These are phyloP conservation scores for Pythium aristosporum DNA, from an alignment of 352 stramenopile species.

Conservation along the genomic window DNA sequence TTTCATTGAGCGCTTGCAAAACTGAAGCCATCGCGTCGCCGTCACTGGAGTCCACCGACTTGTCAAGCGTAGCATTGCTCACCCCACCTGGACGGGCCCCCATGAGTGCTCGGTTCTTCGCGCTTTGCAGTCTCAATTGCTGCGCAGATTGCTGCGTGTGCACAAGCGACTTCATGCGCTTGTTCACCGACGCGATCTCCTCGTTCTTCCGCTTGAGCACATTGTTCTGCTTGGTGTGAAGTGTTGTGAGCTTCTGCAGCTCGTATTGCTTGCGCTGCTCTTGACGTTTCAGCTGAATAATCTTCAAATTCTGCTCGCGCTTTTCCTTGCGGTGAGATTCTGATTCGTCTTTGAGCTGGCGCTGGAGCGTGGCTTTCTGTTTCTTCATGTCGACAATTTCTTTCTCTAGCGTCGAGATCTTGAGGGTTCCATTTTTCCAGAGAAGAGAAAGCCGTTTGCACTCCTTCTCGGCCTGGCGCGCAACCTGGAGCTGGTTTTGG, in stretches of 20 bases:
- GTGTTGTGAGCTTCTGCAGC: constrained; percentile 42
- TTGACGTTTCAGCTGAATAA: constrained; percentile 53
- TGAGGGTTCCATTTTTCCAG: constrained; percentile 39
- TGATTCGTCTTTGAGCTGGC: constrained; percentile 36
- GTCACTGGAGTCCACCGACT: constrained; percentile 14
- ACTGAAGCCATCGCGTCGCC: constrained; percentile 29
- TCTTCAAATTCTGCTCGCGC: constrained; percentile 44
- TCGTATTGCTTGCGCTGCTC: constrained; percentile 60
- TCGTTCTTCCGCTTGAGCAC: constrained; percentile 66
- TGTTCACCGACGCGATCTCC: constrained; percentile 41
- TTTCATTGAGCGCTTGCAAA: constrained; percentile 36
- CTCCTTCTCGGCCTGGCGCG: constrained; percentile 36
- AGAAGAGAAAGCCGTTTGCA: constrained; percentile 37
- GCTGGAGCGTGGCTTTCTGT: constrained; percentile 42
- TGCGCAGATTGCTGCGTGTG: constrained; percentile 30
- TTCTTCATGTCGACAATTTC: constrained; percentile 54
- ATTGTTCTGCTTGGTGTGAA: constrained; percentile 44
- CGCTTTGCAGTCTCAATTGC: constrained; percentile 30
- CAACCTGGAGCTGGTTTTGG: constrained; percentile 36
- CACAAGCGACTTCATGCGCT: constrained; percentile 39
- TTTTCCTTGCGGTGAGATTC: constrained; percentile 45
- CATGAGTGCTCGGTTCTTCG: constrained; percentile 8
- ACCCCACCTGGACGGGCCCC: not conserved
- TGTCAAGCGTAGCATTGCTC: not conserved
- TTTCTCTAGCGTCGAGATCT: constrained; percentile 46